Evolutionary conservation across 257 asterid genomes (phyloP).

Genomic region (Solanum chiquidenum): DNA sequence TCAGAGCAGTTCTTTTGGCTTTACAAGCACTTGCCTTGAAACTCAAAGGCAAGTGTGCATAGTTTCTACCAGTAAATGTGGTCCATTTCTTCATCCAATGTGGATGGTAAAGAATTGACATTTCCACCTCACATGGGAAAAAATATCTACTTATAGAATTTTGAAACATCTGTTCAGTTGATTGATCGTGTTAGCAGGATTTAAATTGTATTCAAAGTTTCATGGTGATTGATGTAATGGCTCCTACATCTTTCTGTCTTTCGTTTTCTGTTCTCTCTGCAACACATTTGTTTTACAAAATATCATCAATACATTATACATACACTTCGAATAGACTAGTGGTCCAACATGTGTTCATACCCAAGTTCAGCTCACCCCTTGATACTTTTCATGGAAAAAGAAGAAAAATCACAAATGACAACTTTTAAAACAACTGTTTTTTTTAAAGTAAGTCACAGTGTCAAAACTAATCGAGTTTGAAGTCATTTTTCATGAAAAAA

Average conservation of each 20-base stretch:
- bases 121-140: not conserved
- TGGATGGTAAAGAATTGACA: not conserved
- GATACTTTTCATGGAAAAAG: not conserved
- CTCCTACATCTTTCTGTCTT: not conserved
- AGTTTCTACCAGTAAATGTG: not conserved
- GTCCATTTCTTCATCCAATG: not conserved
- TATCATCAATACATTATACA: not conserved
- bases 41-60: constrained; percentile 37
- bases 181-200: not conserved
- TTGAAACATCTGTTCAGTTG: not conserved
- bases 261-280: not conserved
- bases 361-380: not conserved
- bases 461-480: too few relatives aligned
- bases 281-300: not conserved
- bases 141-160: not conserved
- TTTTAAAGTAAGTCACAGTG: not conserved
- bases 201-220: not conserved
- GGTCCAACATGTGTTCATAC: not conserved
- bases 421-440: not conserved
- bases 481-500: too few relatives aligned
- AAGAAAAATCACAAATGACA: not conserved
- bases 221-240: not conserved
- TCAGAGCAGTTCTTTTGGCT: constrained; percentile 46
- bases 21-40: constrained; percentile 45
- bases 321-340: not conserved